These are phyloP conservation scores for Leishmania tarentolae DNA, from an alignment of 208 protist genomes.

Conservation along the genomic window DNA sequence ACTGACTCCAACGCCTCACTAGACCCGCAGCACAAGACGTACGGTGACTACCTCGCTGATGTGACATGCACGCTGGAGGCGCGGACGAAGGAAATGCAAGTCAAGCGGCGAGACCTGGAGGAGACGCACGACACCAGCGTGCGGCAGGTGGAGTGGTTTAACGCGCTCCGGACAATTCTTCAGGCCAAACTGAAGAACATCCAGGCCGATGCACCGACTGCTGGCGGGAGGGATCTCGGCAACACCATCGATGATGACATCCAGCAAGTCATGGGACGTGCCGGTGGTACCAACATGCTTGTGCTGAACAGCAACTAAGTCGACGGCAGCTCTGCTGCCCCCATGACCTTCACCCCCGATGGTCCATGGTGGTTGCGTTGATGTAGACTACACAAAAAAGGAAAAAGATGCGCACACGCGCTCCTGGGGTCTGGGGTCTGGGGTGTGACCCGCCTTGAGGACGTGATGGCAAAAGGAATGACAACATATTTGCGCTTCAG, in stretches of 20 bases:
- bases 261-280: constrained; percentile 42
- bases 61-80: constrained; percentile 54
- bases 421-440: neutral
- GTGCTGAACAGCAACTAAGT: constrained; percentile 61
- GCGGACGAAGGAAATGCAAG: constrained; percentile 72
- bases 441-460: neutral
- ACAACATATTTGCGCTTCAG: neutral
- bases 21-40: constrained; percentile 68
- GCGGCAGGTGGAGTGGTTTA: constrained; percentile 84
- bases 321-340: neutral
- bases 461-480: neutral
- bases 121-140: constrained; percentile 80
- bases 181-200: constrained; percentile 33
- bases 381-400: constrained; percentile 12
- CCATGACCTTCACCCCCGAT: neutral
- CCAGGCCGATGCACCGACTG: constrained; percentile 9
- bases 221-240: neutral
- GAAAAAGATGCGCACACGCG: neutral
- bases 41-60: constrained; percentile 52
- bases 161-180: constrained; percentile 38
- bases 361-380: constrained; percentile 3
- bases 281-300: constrained; percentile 57
- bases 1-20: constrained; percentile 32
- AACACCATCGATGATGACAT: constrained; percentile 41
- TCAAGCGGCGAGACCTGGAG: constrained; percentile 76